These are phyloP conservation scores for Arabis hirsuta DNA, from an alignment of 345 rosid species.

Conservation along the genomic window DNA sequence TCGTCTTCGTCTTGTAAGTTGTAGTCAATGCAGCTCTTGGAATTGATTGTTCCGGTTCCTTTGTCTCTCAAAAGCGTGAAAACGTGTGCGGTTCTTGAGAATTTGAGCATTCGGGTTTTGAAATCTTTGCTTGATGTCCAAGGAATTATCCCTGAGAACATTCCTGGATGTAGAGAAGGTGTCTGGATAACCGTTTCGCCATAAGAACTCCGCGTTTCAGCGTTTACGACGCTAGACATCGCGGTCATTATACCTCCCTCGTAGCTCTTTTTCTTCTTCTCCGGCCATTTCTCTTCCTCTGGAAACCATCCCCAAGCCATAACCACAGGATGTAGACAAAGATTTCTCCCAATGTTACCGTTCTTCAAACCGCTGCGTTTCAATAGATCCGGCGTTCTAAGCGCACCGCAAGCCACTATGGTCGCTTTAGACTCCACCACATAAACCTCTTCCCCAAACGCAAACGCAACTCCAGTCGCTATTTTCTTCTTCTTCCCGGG, in stretches of 20 bases:
- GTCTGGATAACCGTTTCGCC: constrained; percentile 73
- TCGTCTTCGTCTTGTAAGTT: constrained; percentile 56
- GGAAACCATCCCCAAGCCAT: constrained; percentile 95
- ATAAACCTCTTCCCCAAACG: constrained; percentile 56
- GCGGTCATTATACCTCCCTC: constrained; percentile 90
- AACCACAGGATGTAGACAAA: constrained; percentile 79
- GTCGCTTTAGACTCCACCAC: constrained; percentile 63
- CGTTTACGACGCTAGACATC: constrained; percentile 59
- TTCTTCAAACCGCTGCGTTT: constrained; percentile 68
- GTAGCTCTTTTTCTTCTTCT: constrained; percentile 60
- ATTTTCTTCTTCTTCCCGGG: constrained; percentile 47
- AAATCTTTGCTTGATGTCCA: constrained; percentile 73
- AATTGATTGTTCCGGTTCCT: constrained; percentile 61
- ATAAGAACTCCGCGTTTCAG: constrained; percentile 48
- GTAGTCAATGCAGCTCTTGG: constrained; percentile 54
- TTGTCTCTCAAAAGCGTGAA: constrained; percentile 70
- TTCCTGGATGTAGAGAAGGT: constrained; percentile 79
- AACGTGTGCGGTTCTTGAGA: constrained; percentile 70
- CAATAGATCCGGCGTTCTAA: constrained; percentile 62
- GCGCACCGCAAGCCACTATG: constrained; percentile 78
- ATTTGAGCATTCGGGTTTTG: constrained; percentile 64
- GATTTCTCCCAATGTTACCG: constrained; percentile 63
- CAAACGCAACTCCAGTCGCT: constrained; percentile 57
- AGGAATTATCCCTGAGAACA: constrained; percentile 74
- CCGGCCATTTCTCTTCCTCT: constrained; percentile 51